phyloP scores from a whole-genome alignment of 768 basidiomycete species.

The Cystobasidium ongulense region DNA sequence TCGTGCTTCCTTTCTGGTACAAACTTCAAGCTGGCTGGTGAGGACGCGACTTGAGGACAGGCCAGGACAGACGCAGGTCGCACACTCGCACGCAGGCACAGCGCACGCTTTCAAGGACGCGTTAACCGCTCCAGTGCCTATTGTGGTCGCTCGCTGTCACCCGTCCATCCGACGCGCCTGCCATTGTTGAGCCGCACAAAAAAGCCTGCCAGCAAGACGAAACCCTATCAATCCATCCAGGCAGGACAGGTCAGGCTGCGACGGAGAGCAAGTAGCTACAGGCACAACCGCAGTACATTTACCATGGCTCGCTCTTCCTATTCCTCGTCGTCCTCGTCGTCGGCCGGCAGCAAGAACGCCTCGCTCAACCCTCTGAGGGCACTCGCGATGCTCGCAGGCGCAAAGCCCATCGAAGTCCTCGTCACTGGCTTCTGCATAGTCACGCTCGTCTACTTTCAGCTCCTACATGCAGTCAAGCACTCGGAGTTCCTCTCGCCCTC shows the following conservation, averaged over 20 bases:
- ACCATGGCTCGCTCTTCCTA: slow-evolving; percentile 4
- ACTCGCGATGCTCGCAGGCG: slow-evolving; percentile 33
- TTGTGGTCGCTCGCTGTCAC: not conserved
- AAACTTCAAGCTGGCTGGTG: no score
- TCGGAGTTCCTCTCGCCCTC: slow-evolving; percentile 41
- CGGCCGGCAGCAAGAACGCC: not conserved
- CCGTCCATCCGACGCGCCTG: no score
- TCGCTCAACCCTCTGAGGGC: slow-evolving; percentile 17
- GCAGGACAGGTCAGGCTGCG: not conserved
- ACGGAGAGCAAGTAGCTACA: not conserved
- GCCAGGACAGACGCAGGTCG: not conserved
- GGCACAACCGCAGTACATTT: no score
- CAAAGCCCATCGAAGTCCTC: slow-evolving; percentile 40
- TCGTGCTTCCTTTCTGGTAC: not conserved
- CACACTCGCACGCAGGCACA: not conserved
- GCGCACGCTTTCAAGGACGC: not conserved
- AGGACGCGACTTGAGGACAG: no score
- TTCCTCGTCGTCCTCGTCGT: not conserved
- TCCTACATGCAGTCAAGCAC: slow-evolving; percentile 80
- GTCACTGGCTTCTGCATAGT: slow-evolving; percentile 80
- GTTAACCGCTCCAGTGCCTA: not conserved
- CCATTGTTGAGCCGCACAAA: not conserved
- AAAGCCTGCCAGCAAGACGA: not conserved
- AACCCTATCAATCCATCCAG: not conserved
- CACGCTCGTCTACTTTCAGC: slow-evolving; percentile 89